Evolutionary conservation across 2,329 filamentous ascomycete species (phyloP), one percentile per base, ranked within the genome.

Genomic region (Mariannaea elegans): DNA sequence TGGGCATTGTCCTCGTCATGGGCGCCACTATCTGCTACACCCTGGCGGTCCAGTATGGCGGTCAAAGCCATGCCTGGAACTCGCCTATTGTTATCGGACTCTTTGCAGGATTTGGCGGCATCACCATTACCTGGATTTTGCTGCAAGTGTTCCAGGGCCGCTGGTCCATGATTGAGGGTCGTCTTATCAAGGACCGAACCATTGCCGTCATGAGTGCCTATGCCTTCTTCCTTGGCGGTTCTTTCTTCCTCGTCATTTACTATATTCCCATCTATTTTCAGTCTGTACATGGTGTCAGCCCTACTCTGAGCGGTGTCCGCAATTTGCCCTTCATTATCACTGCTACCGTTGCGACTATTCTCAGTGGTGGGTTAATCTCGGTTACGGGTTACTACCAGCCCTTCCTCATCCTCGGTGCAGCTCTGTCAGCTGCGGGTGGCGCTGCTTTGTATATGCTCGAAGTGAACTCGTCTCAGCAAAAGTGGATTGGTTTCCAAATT

Each of bases 251-350:
- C 6, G 18, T 69, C n/a, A 72, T 78, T 3, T 80, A 79, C 69
- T 82, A 77, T 66, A 70, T 83, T 6, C 80, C 82, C 10, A 76
- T 83, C 51, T 84, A 80, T 77, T 83, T 82, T 69, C 80, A 82
- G 62, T 76, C 78, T 16, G 77, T 81, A 50, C 67, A 77, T 58
- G 77, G 61, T 31, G 48, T 56, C 13, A 59, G 60, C 2, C 66
- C 70, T 24, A 57, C 66, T 8, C 48, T 68, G 18, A 62, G 64
- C n/a, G 69, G 69, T 21, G 65, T 72, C 31, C 52, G 62, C 21
- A 62, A 64, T 12, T 45, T 73, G 4, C 67, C 69, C 4, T 55
- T 69, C 16, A 60, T 69, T 21, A 36, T 70, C 4, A 50, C 64
- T 10, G 67, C 63, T 12, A 59, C 71, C 16, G 42, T 65, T 19